Conservation (phyloP, 192 early-diverging fungal species). For the Lobulomyces angularis region DNA sequence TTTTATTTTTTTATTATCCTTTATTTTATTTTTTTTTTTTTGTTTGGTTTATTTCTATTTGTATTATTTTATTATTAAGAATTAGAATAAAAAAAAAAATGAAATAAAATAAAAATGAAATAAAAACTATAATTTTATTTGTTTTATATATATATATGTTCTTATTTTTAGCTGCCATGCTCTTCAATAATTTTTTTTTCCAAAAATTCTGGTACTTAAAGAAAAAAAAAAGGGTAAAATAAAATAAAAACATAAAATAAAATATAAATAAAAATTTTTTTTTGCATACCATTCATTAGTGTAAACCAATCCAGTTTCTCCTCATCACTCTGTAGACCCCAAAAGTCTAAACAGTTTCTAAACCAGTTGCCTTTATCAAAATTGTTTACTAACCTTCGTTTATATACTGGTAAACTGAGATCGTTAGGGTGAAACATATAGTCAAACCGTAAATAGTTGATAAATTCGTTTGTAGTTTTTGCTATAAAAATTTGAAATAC, state of each 20-base stretch:
- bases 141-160: too few relatives aligned
- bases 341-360: constrained; percentile 16
- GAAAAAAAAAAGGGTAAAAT: too few relatives aligned
- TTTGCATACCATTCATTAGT: constrained; percentile 11
- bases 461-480: constrained; percentile 82
- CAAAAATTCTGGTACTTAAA: too few relatives aligned
- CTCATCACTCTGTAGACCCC: constrained; percentile 14
- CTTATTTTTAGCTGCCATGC: too few relatives aligned
- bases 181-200: too few relatives aligned
- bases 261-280: constrained; percentile 14
- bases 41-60: too few relatives aligned
- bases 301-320: constrained; percentile 14
- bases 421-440: constrained; percentile 44
- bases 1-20: background rate
- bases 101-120: too few relatives aligned
- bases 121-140: too few relatives aligned
- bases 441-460: constrained; percentile 62
- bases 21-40: background rate
- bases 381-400: constrained; percentile 20
- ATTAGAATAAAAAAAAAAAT: too few relatives aligned
- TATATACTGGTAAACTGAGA: too few relatives aligned
- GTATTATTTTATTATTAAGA: too few relatives aligned
- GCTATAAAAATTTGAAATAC: constrained; percentile 60
- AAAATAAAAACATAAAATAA: too few relatives aligned
- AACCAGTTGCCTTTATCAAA: constrained; percentile 14